Evolutionary conservation across 169 alveolate genomes (phyloP).

Genomic region (Eimeria acervulina): DNA sequence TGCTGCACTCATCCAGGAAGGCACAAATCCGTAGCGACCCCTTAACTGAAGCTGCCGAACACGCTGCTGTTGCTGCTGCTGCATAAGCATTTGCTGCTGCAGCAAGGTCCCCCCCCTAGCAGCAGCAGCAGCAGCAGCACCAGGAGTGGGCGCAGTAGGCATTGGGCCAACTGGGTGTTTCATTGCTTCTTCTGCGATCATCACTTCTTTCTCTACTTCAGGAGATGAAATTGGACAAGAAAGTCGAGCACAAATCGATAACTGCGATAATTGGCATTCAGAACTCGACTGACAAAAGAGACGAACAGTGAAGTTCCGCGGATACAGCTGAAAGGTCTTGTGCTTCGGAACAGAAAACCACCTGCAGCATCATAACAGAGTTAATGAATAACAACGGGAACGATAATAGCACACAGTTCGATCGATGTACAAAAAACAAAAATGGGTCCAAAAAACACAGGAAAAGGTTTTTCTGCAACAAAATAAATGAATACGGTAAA

Average conservation of each 20-base stretch:
- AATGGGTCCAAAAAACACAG: too few species aligned
- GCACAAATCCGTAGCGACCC: not conserved
- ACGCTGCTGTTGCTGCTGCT: not conserved
- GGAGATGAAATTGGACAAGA: constrained; percentile 2
- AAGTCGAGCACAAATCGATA: constrained; percentile 9
- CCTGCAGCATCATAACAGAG: constrained; percentile 12
- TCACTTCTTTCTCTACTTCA: not conserved
- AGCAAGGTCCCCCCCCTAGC: not conserved
- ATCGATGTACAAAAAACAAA: too few species aligned
- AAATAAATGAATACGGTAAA: too few species aligned
- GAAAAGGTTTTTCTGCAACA: too few species aligned
- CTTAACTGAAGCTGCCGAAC: constrained; percentile 14
- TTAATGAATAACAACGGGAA: not conserved
- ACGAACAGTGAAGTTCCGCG: constrained; percentile 8
- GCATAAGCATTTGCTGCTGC: not conserved
- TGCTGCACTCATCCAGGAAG: not conserved
- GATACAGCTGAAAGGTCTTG: not conserved
- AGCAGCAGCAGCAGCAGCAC: not conserved
- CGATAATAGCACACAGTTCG: too few species aligned
- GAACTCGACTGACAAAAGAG: constrained; percentile 4
- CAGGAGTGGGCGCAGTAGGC: not conserved
- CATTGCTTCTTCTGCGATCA: constrained; percentile 1
- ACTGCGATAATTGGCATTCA: constrained; percentile 1
- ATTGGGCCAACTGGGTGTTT: constrained; percentile 7
- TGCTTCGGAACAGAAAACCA: not conserved